phyloP scores from a whole-genome alignment of 345 rosid genomes.

The Tarenaya hassleriana region DNA sequence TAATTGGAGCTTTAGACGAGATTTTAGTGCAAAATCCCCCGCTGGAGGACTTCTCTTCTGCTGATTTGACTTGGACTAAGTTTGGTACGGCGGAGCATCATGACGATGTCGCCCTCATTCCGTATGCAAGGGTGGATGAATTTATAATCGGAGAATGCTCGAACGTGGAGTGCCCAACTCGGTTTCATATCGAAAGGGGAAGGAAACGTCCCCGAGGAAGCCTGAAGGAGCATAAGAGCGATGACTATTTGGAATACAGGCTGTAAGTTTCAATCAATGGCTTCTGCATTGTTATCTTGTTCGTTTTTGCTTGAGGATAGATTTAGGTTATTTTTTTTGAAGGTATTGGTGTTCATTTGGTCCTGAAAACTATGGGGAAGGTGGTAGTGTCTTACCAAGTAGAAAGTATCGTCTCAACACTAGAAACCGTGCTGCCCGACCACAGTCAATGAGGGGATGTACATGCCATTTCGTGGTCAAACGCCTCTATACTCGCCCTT shows the following conservation, averaged over 20 bases:
- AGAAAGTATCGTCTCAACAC: slow-evolving; percentile 81
- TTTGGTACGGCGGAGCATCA: slow-evolving; percentile 70
- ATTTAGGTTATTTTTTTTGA: neutral
- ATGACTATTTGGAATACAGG: slow-evolving; percentile 77
- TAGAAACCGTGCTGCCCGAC: slow-evolving; percentile 77
- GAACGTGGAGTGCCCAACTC: slow-evolving; percentile 66
- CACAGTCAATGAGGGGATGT: slow-evolving; percentile 98
- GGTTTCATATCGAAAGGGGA: slow-evolving; percentile 87
- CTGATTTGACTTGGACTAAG: slow-evolving; percentile 73
- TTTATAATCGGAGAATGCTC: slow-evolving; percentile 89
- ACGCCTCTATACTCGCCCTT: slow-evolving; percentile 71
- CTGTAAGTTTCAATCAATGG: slow-evolving; percentile 40
- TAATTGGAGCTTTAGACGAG: slow-evolving; percentile 45
- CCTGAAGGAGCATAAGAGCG: slow-evolving; percentile 65
- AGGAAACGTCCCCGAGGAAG: slow-evolving; percentile 59
- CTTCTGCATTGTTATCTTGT: neutral
- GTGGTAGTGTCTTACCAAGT: slow-evolving; percentile 80
- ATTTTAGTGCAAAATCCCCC: slow-evolving; percentile 66
- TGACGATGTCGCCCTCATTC: slow-evolving; percentile 75
- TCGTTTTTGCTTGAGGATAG: neutral
- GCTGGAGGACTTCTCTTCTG: slow-evolving; percentile 65
- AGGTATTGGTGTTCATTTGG: slow-evolving; percentile 99
- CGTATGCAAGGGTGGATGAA: slow-evolving; percentile 55
- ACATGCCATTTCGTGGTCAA: slow-evolving; percentile 81
- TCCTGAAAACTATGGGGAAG: slow-evolving; percentile 97